Evolutionary conservation across 768 basidiomycete genomes (phyloP), one percentile per base, ranked within the genome.

Genomic region (Leccinum variicolor): DNA sequence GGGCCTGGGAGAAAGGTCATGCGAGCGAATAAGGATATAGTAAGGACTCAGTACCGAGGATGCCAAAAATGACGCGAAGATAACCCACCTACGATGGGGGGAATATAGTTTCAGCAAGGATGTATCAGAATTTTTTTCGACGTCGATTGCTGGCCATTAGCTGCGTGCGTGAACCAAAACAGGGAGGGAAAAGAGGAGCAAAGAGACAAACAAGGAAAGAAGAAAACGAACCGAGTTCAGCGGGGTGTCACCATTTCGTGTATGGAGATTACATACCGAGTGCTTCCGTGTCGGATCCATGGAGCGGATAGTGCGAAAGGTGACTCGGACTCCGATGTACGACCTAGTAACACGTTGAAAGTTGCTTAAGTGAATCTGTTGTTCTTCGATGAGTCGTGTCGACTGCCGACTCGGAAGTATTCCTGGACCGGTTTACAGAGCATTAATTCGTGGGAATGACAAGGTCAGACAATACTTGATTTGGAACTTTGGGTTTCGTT

Each of bases 31-130:
- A 23, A 29, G 4, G 28, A 49, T 6, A 11, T 17, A 26, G 17
- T 14, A 36, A 19, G 28, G 25, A 10, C 2, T 29, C 9, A 29
- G 28, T 29, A 61, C 59, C 85, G 13, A 99, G 80, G 26, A 96
- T 85, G 2, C 78, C 77, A 73, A 94, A 87, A 48, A 98, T 88
- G 52, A 90, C 84, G n/a, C 88, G 84, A 14, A 98, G 80, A 68
- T 95, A 98, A 58, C 89, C 90, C 17, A 96, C 92, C 90, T 94
- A 50, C 25, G 52, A 49, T n/a, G 28, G n/a, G 23, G 52, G 6
- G 39, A 45, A 8, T 6, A 54, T 2, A 34, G 39, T 23, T 56
- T 25, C 28, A 39, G 41, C 15, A 23, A n/a, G 21, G 43, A 31
- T 31, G 11, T 31, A 41, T 13, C 29, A 31, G 29, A 90, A 78